A percentile compares a stretch with the other conserved stretches of the same genome.
Conservation (phyloP, 345 rosid species). For the Brassica nigra region DNA sequence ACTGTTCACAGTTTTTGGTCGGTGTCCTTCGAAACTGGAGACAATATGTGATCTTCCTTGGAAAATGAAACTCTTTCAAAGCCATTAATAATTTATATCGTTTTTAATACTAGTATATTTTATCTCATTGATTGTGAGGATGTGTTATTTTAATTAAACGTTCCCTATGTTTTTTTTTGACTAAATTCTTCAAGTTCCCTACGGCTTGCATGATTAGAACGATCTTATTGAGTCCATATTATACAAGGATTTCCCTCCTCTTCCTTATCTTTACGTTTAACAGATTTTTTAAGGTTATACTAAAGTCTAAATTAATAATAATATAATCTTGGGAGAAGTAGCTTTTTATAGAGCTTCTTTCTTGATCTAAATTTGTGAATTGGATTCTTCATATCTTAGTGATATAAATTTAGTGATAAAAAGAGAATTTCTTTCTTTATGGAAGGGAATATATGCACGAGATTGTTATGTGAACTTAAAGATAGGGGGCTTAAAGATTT, state of each 20-base stretch:
- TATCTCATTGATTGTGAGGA: constrained; percentile 11
- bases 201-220: constrained; percentile 24
- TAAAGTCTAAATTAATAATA: background rate
- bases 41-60: constrained; percentile 44
- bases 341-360: constrained; percentile 40
- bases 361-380: constrained; percentile 39
- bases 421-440: constrained; percentile 47
- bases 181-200: background rate
- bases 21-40: constrained; percentile 37
- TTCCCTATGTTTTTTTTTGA: background rate
- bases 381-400: constrained; percentile 50
- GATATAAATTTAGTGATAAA: constrained; percentile 41
- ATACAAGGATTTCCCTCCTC: background rate
- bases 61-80: constrained; percentile 40
- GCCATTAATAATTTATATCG: constrained; percentile 18
- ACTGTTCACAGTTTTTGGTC: constrained; percentile 36
- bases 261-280: background rate
- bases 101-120: background rate
- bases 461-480: constrained; percentile 17
- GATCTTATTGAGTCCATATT: constrained; percentile 3
- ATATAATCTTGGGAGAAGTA: constrained; percentile 18
- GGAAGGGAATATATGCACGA: constrained; percentile 49
- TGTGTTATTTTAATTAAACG: constrained; percentile 4
- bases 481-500: background rate
- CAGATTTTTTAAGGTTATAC: constrained; percentile 5